Base-by-base conservation (phyloP, 495 filamentous ascomycete genomes). In the Talaromyces stipitatus region DNA sequence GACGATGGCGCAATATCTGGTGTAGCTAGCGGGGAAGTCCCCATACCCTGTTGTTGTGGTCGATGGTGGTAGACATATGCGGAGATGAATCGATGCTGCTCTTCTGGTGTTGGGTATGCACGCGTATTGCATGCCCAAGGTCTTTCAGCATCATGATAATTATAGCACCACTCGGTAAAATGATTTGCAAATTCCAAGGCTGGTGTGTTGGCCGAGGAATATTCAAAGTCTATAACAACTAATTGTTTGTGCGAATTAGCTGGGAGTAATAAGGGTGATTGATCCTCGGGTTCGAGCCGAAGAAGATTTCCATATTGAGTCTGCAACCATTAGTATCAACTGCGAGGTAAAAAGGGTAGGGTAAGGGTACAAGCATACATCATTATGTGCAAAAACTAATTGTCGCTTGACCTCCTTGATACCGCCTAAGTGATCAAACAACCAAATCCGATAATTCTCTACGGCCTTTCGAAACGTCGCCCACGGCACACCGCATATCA, bases 241-340 rank as follows among this genome's bases (percentile, higher is more conserved):
- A 99, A 82, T 65, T 92, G 92, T 69, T 91, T 96, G 72, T 99
- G 94, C 61, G 92, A 84, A 65, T 96, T 95, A 36, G 85, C 82
- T 0, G 94, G 95, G 29, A 89, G 80, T 7, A 97, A 84, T 20
- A 97, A 80, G 2, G 95, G 95, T 0, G 92, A 97, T 61, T 95
- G 82, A 43, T 87, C 85, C 50, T 82, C 80, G 4, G 95, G 91
- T 47, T 87, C 81, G 62, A 97, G 76, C n/a, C 94, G 87, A 26
- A 99, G 83, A 50, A 99, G 89, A 65, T 99, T 99, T 54, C 94
- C 94, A 66, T 97, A 97, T 85, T 99, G 94, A 23, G 94, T 96
- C 89, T 96, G 56, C 20, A 30, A 24, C 8, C 8, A 53, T 74
- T 29, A 75, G 51, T 45, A 48, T 26, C 16, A 5, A 27, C 8